A percentile compares a stretch with the other conserved stretches of the same genome.
Conservation (phyloP, 441 rosid species). For the Raphanus hybrid region DNA sequence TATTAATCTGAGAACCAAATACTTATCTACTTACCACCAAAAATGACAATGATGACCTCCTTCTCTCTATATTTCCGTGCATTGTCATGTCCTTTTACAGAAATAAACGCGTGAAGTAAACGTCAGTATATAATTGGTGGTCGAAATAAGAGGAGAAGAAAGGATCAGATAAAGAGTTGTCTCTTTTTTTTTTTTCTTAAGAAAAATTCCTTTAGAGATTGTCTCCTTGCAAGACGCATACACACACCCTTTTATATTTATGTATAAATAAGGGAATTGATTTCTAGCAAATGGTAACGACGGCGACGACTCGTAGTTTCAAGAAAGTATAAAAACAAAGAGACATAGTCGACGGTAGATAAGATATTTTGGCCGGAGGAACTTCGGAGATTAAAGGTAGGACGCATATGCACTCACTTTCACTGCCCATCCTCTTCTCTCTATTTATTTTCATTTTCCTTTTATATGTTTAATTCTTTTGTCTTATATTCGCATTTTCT, state of each 20-base stretch:
- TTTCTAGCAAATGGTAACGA: conserved; percentile 4
- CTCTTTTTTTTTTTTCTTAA: background rate
- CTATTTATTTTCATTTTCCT: conserved; percentile 22
- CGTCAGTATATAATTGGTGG: conserved; percentile 22
- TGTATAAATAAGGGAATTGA: background rate
- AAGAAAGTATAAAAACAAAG: background rate
- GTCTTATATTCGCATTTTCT: background rate
- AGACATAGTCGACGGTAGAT: conserved; percentile 26
- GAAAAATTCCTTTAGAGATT: conserved; percentile 12
- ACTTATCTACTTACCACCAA: background rate
- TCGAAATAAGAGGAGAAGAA: background rate
- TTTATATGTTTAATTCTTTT: conserved; percentile 16
- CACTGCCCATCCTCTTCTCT: conserved; percentile 33
- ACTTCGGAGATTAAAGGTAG: conserved; percentile 20
- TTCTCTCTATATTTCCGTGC: conserved; percentile 36
- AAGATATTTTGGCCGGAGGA: conserved; percentile 34
- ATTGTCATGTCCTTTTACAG: conserved; percentile 12
- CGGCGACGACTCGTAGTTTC: conserved; percentile 16
- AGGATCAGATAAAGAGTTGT: background rate
- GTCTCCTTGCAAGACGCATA: conserved; percentile 17
- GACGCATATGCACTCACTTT: conserved; percentile 37
- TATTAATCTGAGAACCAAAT: background rate
- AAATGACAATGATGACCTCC: background rate
- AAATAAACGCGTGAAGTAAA: background rate
- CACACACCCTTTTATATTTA: background rate